Conservation (phyloP, 306 rosid genomes). For the Crataegus laevigata region DNA sequence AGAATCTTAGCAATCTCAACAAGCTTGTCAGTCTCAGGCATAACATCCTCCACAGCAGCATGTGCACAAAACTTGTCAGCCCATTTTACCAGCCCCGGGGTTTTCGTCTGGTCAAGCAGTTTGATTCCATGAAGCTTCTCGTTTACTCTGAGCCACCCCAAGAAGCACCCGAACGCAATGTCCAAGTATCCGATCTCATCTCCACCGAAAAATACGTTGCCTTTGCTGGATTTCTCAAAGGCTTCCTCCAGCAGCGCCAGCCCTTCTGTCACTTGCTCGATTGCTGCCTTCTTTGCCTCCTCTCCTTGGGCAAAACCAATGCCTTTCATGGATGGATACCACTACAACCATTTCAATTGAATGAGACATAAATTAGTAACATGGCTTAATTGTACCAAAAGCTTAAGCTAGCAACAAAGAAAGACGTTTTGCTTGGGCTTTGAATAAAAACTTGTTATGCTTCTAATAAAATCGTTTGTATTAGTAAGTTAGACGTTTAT, state of each 20-base stretch:
- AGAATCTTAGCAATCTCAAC: constrained; percentile 30
- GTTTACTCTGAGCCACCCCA: constrained; percentile 43
- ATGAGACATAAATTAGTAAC: not conserved
- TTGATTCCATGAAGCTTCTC: constrained; percentile 27
- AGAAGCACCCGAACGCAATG: constrained; percentile 44
- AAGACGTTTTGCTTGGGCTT: no score
- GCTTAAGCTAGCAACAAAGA: no score
- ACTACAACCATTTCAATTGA: constrained; percentile 20
- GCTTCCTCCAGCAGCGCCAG: constrained; percentile 36
- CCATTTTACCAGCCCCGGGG: constrained; percentile 40
- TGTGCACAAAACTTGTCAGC: constrained; percentile 30
- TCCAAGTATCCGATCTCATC: constrained; percentile 46
- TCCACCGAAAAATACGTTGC: constrained; percentile 47
- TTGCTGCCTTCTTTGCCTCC: constrained; percentile 30
- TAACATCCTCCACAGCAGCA: constrained; percentile 32
- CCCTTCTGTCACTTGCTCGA: constrained; percentile 25
- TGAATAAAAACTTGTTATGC: no score
- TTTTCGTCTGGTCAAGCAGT: constrained; percentile 27
- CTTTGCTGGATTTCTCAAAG: constrained; percentile 31
- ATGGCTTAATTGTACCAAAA: no score
- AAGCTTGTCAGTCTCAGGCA: constrained; percentile 46
- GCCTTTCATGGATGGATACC: constrained; percentile 38
- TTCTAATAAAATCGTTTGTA: no score
- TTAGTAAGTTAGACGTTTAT: no score
- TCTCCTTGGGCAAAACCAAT: constrained; percentile 20